phyloP scores from a whole-genome alignment of 1,284 basidiomycete genomes.

The Heterobasidion irregulare region DNA sequence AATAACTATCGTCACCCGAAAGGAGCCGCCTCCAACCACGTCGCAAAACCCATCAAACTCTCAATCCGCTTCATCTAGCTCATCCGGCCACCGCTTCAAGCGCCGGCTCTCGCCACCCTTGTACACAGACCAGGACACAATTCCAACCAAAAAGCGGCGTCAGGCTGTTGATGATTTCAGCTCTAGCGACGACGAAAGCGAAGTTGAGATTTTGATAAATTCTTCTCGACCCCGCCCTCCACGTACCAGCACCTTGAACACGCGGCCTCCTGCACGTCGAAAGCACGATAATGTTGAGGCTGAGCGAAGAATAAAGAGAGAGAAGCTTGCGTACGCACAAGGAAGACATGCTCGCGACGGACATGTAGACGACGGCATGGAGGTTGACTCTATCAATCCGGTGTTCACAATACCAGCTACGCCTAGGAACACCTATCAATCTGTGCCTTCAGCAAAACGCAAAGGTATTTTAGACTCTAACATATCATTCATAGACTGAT shows the following conservation, averaged over 20 bases:
- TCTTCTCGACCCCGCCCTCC: slow-evolving; percentile 13
- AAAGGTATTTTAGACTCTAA: slow-evolving; percentile 30
- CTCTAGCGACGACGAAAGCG: slow-evolving; percentile 34
- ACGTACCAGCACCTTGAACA: slow-evolving; percentile 2
- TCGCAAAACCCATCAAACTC: slow-evolving; percentile 3
- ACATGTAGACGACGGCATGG: neutral
- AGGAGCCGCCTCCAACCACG: slow-evolving; percentile 2
- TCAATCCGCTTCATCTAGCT: slow-evolving; percentile 5
- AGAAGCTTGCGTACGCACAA: neutral
- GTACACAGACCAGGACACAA: slow-evolving; percentile 5
- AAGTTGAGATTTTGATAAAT: slow-evolving; percentile 29
- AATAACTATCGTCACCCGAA: slow-evolving; percentile 20
- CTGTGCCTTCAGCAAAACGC: slow-evolving; percentile 26
- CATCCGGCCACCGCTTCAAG: slow-evolving; percentile 10
- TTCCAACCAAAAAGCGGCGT: slow-evolving; percentile 9
- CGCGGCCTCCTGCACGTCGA: slow-evolving; percentile 8
- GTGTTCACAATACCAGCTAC: slow-evolving; percentile 1
- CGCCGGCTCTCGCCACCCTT: slow-evolving; percentile 13
- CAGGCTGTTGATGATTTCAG: slow-evolving; percentile 7
- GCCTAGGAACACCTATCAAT: slow-evolving; percentile 1
- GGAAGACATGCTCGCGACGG: neutral
- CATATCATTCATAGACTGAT: neutral
- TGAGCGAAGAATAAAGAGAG: neutral
- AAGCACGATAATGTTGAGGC: slow-evolving; percentile 3
- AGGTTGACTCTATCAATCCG: neutral